A percentile compares a stretch with the other conserved stretches of the same genome.
These are phyloP conservation scores for Protomyces macrosporus DNA, from an alignment of 1,139 yeast genomes.

Conservation along the genomic window DNA sequence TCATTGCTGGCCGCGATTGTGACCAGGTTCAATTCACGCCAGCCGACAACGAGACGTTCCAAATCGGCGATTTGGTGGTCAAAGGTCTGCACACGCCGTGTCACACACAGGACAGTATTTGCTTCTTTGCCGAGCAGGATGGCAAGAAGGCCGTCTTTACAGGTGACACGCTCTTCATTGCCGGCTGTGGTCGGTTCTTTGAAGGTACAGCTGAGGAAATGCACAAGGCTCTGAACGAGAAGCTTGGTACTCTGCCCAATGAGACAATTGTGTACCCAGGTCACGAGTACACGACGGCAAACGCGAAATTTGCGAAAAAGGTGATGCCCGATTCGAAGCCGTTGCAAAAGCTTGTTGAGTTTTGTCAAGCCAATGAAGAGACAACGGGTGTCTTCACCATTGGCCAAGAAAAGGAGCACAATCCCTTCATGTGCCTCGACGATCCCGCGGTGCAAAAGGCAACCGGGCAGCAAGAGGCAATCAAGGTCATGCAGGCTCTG, in stretches of 20 bases:
- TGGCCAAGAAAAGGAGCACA: slow-evolving; percentile 71
- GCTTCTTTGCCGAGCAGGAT: slow-evolving; percentile 63
- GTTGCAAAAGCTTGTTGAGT: slow-evolving; percentile 51
- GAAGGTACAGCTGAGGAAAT: slow-evolving; percentile 77
- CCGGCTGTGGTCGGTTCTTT: slow-evolving; percentile 95
- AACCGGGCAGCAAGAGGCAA: slow-evolving; percentile 44
- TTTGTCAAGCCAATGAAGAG: slow-evolving; percentile 52
- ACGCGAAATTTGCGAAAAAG: slow-evolving; percentile 67
- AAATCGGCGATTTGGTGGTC: slow-evolving; percentile 59
- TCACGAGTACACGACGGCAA: slow-evolving; percentile 86
- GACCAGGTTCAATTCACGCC: slow-evolving; percentile 68
- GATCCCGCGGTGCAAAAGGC: slow-evolving; percentile 54
- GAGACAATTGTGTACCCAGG: slow-evolving; percentile 79
- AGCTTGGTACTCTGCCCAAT: slow-evolving; percentile 57
- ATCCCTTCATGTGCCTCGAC: slow-evolving; percentile 78
- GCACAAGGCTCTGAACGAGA: slow-evolving; percentile 60
- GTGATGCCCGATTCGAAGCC: slow-evolving; percentile 51
- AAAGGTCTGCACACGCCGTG: slow-evolving; percentile 93
- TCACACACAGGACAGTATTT: slow-evolving; percentile 84
- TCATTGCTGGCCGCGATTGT: slow-evolving; percentile 83
- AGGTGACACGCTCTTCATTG: slow-evolving; percentile 89
- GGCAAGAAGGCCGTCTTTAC: slow-evolving; percentile 75
- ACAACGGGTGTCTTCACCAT: slow-evolving; percentile 84
- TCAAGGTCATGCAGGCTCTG: slow-evolving; percentile 58
- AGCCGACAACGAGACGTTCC: slow-evolving; percentile 46